phyloP scores from a whole-genome alignment of 2,329 filamentous ascomycete species.

The Penicillium psychrosexuale region DNA sequence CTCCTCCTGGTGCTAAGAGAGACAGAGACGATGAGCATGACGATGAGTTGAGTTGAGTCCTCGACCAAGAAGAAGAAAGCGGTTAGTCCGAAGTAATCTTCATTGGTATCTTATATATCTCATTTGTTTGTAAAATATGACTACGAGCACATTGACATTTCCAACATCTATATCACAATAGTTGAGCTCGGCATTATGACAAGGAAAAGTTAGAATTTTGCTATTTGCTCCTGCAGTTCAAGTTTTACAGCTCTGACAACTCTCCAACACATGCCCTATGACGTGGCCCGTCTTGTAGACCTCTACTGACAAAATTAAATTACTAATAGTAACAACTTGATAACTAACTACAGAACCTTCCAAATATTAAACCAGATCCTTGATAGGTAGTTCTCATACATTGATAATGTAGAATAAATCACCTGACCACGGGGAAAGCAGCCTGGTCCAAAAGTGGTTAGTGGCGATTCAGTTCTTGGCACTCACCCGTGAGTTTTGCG shows the following conservation, averaged over 20 bases:
- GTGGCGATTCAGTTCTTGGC: slow-evolving; percentile 27
- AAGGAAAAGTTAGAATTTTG: too few relatives aligned
- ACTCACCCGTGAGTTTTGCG: slow-evolving; percentile 33
- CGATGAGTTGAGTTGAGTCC: neutral
- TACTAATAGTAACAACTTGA: neutral
- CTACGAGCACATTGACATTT: neutral
- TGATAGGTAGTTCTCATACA: neutral
- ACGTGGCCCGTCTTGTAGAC: neutral
- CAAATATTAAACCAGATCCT: neutral
- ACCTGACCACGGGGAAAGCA: neutral
- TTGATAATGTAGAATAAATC: neutral
- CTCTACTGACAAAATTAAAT: neutral
- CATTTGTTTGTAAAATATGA: neutral
- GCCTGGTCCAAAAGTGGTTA: slow-evolving; percentile 15
- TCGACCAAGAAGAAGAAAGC: neutral
- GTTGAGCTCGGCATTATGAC: too few relatives aligned
- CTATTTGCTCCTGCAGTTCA: neutral
- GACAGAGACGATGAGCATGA: neutral
- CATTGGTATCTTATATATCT: too few relatives aligned
- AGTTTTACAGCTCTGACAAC: too few relatives aligned
- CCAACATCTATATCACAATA: neutral
- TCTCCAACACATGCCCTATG: neutral
- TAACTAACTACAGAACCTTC: neutral
- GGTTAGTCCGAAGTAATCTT: neutral
- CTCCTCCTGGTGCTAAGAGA: neutral